These are phyloP conservation scores for Leccinum subgranulosum DNA, from an alignment of 768 basidiomycete genomes.

Conservation along the genomic window DNA sequence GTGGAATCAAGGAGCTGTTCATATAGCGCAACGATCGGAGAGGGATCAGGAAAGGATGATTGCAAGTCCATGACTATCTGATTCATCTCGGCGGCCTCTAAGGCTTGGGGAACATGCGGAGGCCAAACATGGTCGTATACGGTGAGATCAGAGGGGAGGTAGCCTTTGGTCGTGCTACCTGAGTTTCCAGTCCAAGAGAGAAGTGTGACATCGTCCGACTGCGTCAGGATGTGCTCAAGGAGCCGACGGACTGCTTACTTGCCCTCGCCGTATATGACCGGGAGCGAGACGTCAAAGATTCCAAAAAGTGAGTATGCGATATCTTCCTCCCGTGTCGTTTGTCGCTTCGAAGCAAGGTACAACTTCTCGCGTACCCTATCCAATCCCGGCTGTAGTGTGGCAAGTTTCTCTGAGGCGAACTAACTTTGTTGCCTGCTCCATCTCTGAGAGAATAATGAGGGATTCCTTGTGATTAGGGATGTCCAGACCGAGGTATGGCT, in stretches of 20 bases:
- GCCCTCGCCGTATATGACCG: not conserved
- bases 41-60: no score
- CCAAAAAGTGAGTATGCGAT: not conserved
- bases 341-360: not conserved
- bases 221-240: not conserved
- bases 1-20: no score
- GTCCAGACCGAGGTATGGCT: not conserved
- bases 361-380: not conserved
- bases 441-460: not conserved
- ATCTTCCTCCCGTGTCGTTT: not conserved
- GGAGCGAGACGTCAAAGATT: not conserved
- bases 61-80: no score
- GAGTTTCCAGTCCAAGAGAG: constrained; percentile 1
- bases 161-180: not conserved
- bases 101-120: no score
- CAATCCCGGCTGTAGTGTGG: not conserved
- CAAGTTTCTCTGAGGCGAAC: not conserved
- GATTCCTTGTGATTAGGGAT: not conserved
- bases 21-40: no score
- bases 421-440: not conserved
- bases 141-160: constrained; percentile 1
- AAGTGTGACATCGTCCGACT: not conserved
- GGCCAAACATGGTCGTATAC: not conserved
- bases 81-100: no score
- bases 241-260: not conserved